These are phyloP conservation scores for Suaeda aralocaspica DNA, from an alignment of 148 eudicot genomes.

Conservation along the genomic window DNA sequence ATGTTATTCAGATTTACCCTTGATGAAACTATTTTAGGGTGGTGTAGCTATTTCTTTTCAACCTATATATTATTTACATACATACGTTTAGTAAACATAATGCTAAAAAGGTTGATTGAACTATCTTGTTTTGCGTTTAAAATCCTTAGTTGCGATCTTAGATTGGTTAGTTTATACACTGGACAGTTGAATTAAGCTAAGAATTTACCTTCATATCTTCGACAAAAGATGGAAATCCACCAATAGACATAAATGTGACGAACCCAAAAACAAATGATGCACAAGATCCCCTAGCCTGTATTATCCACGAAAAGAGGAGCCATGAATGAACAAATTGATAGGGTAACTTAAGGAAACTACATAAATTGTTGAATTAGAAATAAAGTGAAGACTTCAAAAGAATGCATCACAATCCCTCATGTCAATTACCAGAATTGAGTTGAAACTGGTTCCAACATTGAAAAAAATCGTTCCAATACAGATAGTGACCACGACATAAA, in stretches of 20 bases:
- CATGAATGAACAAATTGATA: not conserved
- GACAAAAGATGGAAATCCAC: conserved; percentile 95
- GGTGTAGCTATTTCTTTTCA: no score
- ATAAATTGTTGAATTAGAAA: not conserved
- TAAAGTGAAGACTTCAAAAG: not conserved
- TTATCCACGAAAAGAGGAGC: not conserved
- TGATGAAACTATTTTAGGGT: no score
- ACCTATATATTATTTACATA: no score
- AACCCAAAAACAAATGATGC: conserved; percentile 94
- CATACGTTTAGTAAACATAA: no score
- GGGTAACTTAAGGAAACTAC: not conserved
- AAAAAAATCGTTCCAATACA: conserved; percentile 88
- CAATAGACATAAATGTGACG: conserved; percentile 97
- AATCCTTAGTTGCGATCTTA: no score
- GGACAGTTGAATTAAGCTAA: no score
- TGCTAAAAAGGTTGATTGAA: no score
- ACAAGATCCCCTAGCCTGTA: conserved; percentile 91
- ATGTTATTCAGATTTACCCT: no score
- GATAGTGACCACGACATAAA: conserved; percentile 75
- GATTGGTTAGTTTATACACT: no score
- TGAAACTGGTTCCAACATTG: conserved; percentile 79
- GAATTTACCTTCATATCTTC: conserved; percentile 89
- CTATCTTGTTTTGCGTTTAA: no score
- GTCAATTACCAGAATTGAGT: conserved; percentile 60
- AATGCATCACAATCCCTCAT: not conserved